Base-by-base conservation (phyloP, 164 flowering plant species). In the Vitis labrusca region DNA sequence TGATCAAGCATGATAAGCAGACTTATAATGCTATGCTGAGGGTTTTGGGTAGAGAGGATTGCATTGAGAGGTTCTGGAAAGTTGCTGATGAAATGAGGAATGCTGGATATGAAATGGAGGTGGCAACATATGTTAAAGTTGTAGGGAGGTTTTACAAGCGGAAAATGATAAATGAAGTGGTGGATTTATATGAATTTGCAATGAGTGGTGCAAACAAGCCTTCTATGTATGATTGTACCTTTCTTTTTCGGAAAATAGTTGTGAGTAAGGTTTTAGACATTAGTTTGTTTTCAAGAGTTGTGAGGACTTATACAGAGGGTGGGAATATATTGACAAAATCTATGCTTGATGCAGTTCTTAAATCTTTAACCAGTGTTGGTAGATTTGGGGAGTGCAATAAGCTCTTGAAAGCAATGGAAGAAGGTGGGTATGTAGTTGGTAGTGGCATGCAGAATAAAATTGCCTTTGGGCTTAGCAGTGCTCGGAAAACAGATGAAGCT, bases 161-260 rank as follows among this genome's bases (percentile, higher is more conserved):
- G 72, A 86, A 78, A 68, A 78, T 88, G 92, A 68, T 88, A 19
- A 79, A 83, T 75, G 95, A 88, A 47, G 86, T 87, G 29, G 93
- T 91, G 57, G 76, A 79, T 57, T 81, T 93, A 76, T 89, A 85
- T 62, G 97, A 85, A 68, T 87, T 85, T 75, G 92, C 86, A 58
- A 81, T 89, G 89, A 55, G 59, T 57, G 84, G 91, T 70, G 68
- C 73, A 0, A 70, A 81, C 67, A 88, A 84, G 78, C 95, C 97
- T 16, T 79, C 90, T 0, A 72, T 54, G 51, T 72, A 69, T 15
- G 92, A 91, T 70, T 82, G 83, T 29, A 69, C 84, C 14, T 82
- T 83, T 73, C 85, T 93, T 65, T 68, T 93, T 64, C 79, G 70
- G 67, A 93, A 87, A 78, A 77, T 91, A 56, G 90, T 71, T 1